These are phyloP conservation scores for Kalmusia sp. DNA, from an alignment of 2,329 filamentous ascomycete species.

Conservation along the genomic window DNA sequence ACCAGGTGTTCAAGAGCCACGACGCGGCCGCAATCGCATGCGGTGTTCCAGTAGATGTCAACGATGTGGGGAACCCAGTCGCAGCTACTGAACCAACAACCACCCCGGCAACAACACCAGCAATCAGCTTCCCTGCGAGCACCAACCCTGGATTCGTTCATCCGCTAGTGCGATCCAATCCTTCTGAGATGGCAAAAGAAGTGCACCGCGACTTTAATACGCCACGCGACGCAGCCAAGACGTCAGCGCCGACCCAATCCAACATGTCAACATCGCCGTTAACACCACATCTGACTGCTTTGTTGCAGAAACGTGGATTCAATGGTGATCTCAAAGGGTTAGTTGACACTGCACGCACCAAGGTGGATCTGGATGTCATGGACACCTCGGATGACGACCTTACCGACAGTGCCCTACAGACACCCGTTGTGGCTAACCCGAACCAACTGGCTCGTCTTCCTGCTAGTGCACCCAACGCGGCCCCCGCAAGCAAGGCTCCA, in stretches of 20 bases:
- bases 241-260: slow-evolving; percentile 17
- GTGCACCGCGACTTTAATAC: slow-evolving; percentile 40
- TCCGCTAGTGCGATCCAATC: slow-evolving; percentile 38
- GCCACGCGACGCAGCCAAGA: slow-evolving; percentile 24
- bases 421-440: slow-evolving; percentile 34
- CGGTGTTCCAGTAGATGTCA: slow-evolving; percentile 79
- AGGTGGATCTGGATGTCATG: slow-evolving; percentile 44
- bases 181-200: slow-evolving; percentile 34
- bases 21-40: slow-evolving; percentile 90
- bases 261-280: slow-evolving; percentile 48
- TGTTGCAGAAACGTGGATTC: slow-evolving; percentile 50
- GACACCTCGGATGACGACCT: slow-evolving; percentile 46
- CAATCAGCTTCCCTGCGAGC: slow-evolving; percentile 36
- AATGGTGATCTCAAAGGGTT: slow-evolving; percentile 48
- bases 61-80: slow-evolving; percentile 56
- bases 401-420: slow-evolving; percentile 36
- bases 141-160: slow-evolving; percentile 44
- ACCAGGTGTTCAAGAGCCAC: slow-evolving; percentile 92
- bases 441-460: slow-evolving; percentile 43
- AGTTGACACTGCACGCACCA: slow-evolving; percentile 44
- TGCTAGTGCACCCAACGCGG: slow-evolving; percentile 28
- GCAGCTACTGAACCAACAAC: slow-evolving; percentile 40
- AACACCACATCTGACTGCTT: slow-evolving; percentile 51
- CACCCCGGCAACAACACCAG: slow-evolving; percentile 33
- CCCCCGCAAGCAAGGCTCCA: slow-evolving; percentile 36